Evolutionary conservation across 2,329 filamentous ascomycete species (phyloP).

Genomic region (Fusarium subglutinans): DNA sequence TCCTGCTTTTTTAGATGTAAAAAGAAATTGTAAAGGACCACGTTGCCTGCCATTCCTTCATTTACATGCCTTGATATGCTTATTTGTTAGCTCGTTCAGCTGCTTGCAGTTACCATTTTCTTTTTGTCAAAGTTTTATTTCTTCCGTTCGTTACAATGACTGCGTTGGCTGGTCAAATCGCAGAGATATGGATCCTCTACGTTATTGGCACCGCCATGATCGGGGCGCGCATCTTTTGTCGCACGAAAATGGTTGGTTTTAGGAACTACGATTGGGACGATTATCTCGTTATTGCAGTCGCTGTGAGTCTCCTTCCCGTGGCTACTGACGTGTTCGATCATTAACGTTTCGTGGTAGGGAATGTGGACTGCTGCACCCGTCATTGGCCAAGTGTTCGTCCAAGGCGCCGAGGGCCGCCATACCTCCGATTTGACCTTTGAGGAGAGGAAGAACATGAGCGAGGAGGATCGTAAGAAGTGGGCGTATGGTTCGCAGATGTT

Average conservation of each 20-base stretch:
- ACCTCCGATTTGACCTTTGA: conserved; percentile 44
- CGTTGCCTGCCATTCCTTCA: not conserved
- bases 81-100: not conserved
- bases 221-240: conserved; percentile 44
- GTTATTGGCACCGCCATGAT: conserved; percentile 46
- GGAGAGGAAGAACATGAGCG: conserved; percentile 44
- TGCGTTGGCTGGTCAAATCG: conserved; percentile 19
- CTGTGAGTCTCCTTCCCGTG: not conserved
- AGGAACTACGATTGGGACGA: conserved; percentile 48
- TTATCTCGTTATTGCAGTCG: conserved; percentile 39
- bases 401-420: conserved; percentile 43
- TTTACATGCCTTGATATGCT: not conserved
- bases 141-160: not conserved
- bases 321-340: not conserved
- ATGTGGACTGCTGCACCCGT: conserved; percentile 34
- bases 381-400: conserved; percentile 41
- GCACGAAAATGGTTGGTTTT: conserved; percentile 47
- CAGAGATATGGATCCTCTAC: conserved; percentile 52
- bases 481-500: conserved; percentile 49
- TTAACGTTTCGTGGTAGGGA: not conserved
- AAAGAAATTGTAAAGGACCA: not conserved
- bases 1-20: not conserved
- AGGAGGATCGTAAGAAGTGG: conserved; percentile 41
- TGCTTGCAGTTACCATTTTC: not conserved
- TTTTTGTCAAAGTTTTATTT: not conserved